Conservation (phyloP, 23 red algal genomes). For the Gracilaria vermiculophylla region DNA sequence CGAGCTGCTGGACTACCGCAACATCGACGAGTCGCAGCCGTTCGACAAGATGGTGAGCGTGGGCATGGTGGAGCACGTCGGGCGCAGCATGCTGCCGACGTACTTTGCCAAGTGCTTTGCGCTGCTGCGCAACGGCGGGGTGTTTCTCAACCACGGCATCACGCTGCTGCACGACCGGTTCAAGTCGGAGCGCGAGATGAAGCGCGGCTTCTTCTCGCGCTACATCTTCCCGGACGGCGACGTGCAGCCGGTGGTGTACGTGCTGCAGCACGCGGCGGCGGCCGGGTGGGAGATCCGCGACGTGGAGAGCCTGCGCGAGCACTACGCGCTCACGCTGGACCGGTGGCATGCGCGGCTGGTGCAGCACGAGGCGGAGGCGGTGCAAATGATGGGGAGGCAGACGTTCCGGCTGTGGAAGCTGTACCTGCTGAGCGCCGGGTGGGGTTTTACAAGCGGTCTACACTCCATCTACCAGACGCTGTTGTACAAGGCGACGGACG, state of each 20-base stretch:
- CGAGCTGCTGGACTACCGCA: slow-evolving; percentile 77
- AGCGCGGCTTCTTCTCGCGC: slow-evolving; percentile 74
- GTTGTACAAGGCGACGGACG: not conserved
- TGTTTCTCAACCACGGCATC: slow-evolving; percentile 79
- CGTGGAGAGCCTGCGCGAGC: slow-evolving; percentile 72
- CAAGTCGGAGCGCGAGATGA: slow-evolving; percentile 51
- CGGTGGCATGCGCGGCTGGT: slow-evolving; percentile 51
- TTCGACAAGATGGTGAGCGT: slow-evolving; percentile 89
- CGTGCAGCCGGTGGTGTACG: slow-evolving; percentile 49
- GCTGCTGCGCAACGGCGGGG: slow-evolving; percentile 52
- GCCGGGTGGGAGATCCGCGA: slow-evolving; percentile 52
- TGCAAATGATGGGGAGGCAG: not conserved
- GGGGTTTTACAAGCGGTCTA: slow-evolving; percentile 15
- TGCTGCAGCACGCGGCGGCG: slow-evolving; percentile 27
- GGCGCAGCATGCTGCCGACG: slow-evolving; percentile 52
- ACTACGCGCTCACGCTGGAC: slow-evolving; percentile 82
- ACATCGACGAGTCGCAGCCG: slow-evolving; percentile 9
- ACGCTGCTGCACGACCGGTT: slow-evolving; percentile 72
- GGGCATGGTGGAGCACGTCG: slow-evolving; percentile 90
- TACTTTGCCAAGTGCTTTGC: slow-evolving; percentile 68
- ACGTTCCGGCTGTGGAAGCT: slow-evolving; percentile 24
- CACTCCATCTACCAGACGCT: slow-evolving; percentile 36
- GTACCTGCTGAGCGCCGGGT: slow-evolving; percentile 12
- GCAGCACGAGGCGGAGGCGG: slow-evolving; percentile 22
- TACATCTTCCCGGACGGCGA: slow-evolving; percentile 89